Evolutionary conservation across 441 rosid species (phyloP), one percentile per base, ranked within the genome.

Genomic region (Brassica hybrid): DNA sequence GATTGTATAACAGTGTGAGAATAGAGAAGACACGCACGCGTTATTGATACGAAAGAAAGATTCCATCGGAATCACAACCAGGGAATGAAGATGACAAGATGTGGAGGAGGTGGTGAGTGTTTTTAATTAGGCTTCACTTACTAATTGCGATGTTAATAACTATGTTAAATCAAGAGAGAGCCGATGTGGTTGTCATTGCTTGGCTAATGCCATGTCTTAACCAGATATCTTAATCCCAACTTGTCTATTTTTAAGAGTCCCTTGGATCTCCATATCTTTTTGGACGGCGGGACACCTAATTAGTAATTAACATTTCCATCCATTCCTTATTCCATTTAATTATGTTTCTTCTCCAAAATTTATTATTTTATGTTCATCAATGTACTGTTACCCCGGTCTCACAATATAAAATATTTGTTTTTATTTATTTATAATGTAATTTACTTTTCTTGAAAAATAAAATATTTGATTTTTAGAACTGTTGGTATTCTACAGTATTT

Each of bases 261-360:
- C 14, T 69, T 12, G 74, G 54, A 69, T 68, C 23, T 48, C 60
- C 67, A 41, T 34, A 67, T 58, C 73, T 34, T 58, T 75, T 58
- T 75, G 78, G 78, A 67, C 78, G 73, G 73, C 73, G 67, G 7
- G 72, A 75, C 78, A 65, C 77, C 77, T 65, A 48, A 5, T 27
- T 27, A 27, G 4, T 65, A 48, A 5, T 27, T 27, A 27, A 27
- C 54, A 48, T 48, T 14, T 48, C 54, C 54, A 48, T 48, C 54
- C 17, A n/a, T 5, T 48, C 14, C n/a, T 6, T 48, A n/a, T 48
- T 48, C 7, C 17, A n/a, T 48, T 12, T 48, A 48, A 48, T 48
- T 48, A 48, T 48, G 54, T 13, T n/a, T 45, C 12, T 43, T 17
- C 59, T 61, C 68, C 59, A 43, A 12, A 43, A 12, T 17, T 48